Evolutionary conservation across 306 rosid species (phyloP).

Genomic region (Corylus heterophylla): DNA sequence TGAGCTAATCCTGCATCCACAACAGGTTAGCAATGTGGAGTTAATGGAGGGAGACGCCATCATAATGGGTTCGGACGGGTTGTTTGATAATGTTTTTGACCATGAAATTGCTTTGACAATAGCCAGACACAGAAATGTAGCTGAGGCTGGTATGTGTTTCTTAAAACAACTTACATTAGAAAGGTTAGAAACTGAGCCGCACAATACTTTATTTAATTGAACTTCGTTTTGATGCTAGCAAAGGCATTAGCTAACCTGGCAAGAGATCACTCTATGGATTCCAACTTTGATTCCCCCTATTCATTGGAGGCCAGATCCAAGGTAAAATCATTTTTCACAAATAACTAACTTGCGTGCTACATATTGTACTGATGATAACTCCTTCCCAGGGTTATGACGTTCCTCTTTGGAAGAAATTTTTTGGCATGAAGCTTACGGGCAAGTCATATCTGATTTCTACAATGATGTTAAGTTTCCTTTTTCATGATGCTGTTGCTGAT

Average conservation of each 20-base stretch:
- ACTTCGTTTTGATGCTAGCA: constrained; percentile 65
- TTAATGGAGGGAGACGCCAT: constrained; percentile 68
- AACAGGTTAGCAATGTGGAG: constrained; percentile 69
- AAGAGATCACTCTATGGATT: constrained; percentile 70
- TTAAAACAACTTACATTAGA: not conserved
- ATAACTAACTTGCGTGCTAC: not conserved
- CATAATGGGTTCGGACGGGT: constrained; percentile 86
- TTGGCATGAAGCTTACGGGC: constrained; percentile 94
- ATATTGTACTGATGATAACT: constrained; percentile 10
- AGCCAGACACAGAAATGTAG: constrained; percentile 49
- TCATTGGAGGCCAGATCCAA: constrained; percentile 80
- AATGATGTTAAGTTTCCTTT: not conserved
- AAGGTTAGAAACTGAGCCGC: constrained; percentile 5
- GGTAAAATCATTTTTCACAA: constrained; percentile 37
- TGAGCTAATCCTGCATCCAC: constrained; percentile 20
- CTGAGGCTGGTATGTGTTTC: constrained; percentile 70
- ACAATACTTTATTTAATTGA: constrained; percentile 23
- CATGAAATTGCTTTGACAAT: constrained; percentile 58
- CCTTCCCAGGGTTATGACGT: constrained; percentile 73
- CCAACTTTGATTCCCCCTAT: constrained; percentile 84
- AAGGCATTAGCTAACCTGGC: constrained; percentile 89
- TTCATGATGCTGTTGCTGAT: constrained; percentile 12
- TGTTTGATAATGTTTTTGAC: constrained; percentile 77
- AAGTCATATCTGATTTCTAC: constrained; percentile 5
- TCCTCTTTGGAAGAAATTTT: constrained; percentile 84